Percentiles rank a stretch among this genome's conserved stretches.
These are phyloP conservation scores for Ceratocystis destructans DNA, from an alignment of 2,329 filamentous ascomycete species.

Conservation along the genomic window DNA sequence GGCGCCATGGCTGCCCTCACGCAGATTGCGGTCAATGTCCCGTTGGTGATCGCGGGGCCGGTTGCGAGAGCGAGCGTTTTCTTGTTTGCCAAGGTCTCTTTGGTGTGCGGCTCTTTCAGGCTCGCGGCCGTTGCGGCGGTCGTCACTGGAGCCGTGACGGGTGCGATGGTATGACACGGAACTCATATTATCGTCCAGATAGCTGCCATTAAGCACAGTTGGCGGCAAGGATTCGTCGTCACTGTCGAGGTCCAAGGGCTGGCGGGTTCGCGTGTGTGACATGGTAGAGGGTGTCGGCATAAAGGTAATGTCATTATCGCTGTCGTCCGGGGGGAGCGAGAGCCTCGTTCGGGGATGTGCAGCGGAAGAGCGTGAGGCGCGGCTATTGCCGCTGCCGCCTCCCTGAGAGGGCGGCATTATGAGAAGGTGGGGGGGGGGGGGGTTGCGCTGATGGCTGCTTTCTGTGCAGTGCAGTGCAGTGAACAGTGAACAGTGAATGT, in stretches of 20 bases:
- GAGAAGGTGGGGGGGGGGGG: not conserved
- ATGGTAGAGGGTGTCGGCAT: slow-evolving; percentile 14
- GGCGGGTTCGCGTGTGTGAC: slow-evolving; percentile 18
- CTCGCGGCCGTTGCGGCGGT: not conserved
- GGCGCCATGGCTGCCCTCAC: slow-evolving; percentile 20
- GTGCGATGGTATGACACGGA: slow-evolving; percentile 8
- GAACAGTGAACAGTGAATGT: too few relatives aligned
- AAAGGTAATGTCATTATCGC: slow-evolving; percentile 15
- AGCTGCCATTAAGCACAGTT: slow-evolving; percentile 14
- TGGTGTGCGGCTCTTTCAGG: not conserved
- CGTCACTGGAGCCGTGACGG: not conserved
- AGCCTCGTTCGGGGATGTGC: slow-evolving; percentile 15
- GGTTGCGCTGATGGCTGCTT: too few relatives aligned
- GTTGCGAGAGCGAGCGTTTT: not conserved
- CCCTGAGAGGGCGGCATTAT: slow-evolving; percentile 14
- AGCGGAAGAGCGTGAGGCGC: slow-evolving; percentile 11
- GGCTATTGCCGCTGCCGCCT: slow-evolving; percentile 9
- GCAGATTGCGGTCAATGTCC: slow-evolving; percentile 19
- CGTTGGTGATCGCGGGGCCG: not conserved
- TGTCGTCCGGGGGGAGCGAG: slow-evolving; percentile 16
- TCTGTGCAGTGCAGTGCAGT: too few relatives aligned
- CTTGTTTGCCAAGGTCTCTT: not conserved
- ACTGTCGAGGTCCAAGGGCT: slow-evolving; percentile 16
- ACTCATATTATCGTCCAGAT: slow-evolving; percentile 13
- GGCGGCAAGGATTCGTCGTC: slow-evolving; percentile 15